phyloP scores from a whole-genome alignment of 75 land plant species.

The Pseudotsuga menziesii region DNA sequence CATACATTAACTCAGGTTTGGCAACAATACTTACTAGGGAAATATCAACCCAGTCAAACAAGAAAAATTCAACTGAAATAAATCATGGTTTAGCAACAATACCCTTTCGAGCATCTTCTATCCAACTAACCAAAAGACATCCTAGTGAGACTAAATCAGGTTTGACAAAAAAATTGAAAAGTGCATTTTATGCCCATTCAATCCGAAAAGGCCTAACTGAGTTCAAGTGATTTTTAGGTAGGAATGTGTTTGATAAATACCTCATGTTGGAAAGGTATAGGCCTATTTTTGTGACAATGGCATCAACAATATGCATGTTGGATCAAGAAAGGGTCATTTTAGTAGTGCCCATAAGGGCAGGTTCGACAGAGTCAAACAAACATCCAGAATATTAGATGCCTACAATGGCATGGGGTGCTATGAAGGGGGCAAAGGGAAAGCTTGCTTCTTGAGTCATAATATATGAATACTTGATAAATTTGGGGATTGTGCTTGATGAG shows the following conservation, averaged over 20 bases:
- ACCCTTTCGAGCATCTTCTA: neutral
- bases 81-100: neutral
- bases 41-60: neutral
- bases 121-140: neutral
- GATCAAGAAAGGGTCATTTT: slow-evolving; percentile 5
- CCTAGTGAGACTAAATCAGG: neutral
- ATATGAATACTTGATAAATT: slow-evolving; percentile 52
- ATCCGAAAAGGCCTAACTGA: neutral
- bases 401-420: slow-evolving; percentile 67
- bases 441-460: slow-evolving; percentile 42
- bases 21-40: neutral
- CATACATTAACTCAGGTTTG: neutral
- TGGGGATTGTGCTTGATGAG: slow-evolving; percentile 72
- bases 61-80: neutral
- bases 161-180: neutral
- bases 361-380: slow-evolving; percentile 18
- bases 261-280: neutral
- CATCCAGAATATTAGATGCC: slow-evolving; percentile 66
- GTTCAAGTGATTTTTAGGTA: neutral
- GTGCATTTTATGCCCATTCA: no score
- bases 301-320: neutral
- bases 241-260: neutral
- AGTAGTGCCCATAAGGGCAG: neutral
- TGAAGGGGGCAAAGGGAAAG: slow-evolving; percentile 47
- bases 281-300: neutral